Evolutionary conservation across 345 rosid genomes (phyloP), one percentile per base, ranked within the genome.

Genomic region (Psidium guajava): DNA sequence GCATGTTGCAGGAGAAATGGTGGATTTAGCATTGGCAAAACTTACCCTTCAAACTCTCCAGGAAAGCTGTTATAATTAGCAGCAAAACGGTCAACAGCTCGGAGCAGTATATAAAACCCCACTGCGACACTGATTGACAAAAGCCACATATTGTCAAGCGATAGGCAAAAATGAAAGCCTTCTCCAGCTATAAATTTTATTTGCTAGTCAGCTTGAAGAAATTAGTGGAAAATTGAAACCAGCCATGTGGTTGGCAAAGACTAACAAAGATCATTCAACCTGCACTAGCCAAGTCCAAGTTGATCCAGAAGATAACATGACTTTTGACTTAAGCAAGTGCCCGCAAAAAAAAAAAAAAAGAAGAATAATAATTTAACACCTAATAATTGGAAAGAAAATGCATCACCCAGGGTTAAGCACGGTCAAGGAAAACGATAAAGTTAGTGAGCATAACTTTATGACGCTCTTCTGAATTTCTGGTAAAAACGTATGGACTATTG

Each of bases 31-130:
- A 56, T 69, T 61, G 74, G 85, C 85, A 85, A 44, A 6, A n/a
- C 54, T 89, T 93, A 96, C 99, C 98, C 98, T 85, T 96, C 98
- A 89, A 96, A 95, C 88, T 96, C 95, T 84, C 99, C 99, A 42
- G 99, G 99, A 89, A 93, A 94, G 88, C 92, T 92, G 92, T 96
- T 97, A 86, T 92, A 96, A 87, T 96, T 97, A 88, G 98, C 93
- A 88, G 95, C 90, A 88, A 93, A 95, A 53, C 95, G 93, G 87
- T 96, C 99, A 54, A 90, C 98, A 51, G 99, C 98, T 91, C 97
- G 93, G 85, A 97, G 97, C 89, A 94, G 95, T 88, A 95, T 90
- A 86, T 94, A 96, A 84, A 96, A 96, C 74, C 98, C 97, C 87
- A 88, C 87, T 77, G 99, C 95, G 56, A 91, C 88, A 86, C 99